phyloP scores from a whole-genome alignment of 2,329 filamentous ascomycete genomes.

The Helotiales sp. region DNA sequence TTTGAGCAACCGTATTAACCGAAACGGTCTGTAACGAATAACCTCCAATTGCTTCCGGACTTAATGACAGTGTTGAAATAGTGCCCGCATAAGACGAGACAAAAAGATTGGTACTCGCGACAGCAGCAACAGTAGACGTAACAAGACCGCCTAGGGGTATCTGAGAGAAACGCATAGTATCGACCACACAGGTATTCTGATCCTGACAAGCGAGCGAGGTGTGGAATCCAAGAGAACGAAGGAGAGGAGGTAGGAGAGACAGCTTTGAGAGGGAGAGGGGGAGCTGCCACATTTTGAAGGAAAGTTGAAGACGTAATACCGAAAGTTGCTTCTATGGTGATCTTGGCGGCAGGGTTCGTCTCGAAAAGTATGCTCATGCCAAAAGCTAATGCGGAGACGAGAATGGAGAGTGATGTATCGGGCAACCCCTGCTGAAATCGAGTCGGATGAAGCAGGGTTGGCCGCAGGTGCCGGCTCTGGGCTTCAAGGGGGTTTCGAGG shows the following conservation, averaged over 20 bases:
- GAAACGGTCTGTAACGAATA: slow-evolving; percentile 33
- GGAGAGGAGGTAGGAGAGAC: slow-evolving; percentile 18
- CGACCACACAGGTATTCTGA: slow-evolving; percentile 5
- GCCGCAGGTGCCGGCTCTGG: not conserved
- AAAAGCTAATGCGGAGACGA: slow-evolving; percentile 8
- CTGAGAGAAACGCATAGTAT: slow-evolving; percentile 30
- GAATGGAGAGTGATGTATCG: not conserved
- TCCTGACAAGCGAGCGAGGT: slow-evolving; percentile 1
- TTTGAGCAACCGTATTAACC: slow-evolving; percentile 32
- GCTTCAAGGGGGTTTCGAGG: not conserved
- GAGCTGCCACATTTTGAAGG: slow-evolving; percentile 25
- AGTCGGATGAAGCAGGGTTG: not conserved
- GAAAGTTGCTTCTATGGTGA: not conserved
- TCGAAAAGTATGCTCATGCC: not conserved
- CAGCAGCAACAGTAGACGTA: slow-evolving; percentile 26
- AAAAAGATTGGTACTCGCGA: slow-evolving; percentile 41
- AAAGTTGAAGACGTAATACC: not conserved
- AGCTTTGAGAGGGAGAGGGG: slow-evolving; percentile 20
- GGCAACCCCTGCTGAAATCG: not conserved
- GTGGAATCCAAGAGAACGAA: slow-evolving; percentile 16
- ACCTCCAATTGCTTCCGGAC: slow-evolving; percentile 29
- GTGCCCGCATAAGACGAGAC: slow-evolving; percentile 47
- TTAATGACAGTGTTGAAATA: slow-evolving; percentile 44
- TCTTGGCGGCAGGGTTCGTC: slow-evolving; percentile 7
- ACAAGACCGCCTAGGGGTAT: slow-evolving; percentile 30